Evolutionary conservation across 208 protist species (phyloP), one percentile per base, ranked within the genome.

Genomic region (Borovskyia barvae): DNA sequence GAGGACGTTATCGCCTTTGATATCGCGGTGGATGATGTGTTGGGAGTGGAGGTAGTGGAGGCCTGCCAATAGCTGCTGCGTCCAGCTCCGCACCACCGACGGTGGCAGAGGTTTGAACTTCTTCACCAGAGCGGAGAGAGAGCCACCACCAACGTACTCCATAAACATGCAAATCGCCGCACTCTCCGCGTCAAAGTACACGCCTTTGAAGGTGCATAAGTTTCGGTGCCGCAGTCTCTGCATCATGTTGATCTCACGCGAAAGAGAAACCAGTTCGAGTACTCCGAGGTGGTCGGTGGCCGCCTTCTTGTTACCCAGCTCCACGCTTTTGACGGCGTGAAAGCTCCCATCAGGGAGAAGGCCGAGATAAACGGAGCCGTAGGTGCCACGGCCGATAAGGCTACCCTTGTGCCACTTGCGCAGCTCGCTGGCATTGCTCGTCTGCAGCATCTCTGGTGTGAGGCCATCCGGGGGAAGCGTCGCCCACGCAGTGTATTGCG

Each of bases 241-340:
- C 90, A 98, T 95, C 61, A 97, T 82, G 61, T 82, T 89, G 46
- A 98, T 94, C 65, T 98, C 92, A 5, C 92, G 85, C 12, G 90
- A 89, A 2, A 97, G 61, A 2, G 81, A 89, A 3, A 90, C 86
- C 11, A 97, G 75, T 72, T 93, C 84, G 53, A 78, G 67, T 8
- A 73, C 74, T 30, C 83, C 76, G 42, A 96, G 85, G 22, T 64
- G 58, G 46, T 77, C 84, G 14, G 80, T 50, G 12, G 72, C 63
- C 12, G 36, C 20, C 8, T 51, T 60, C 0, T 62, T 42, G 43
- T 70, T 76, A 46, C 61, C 55, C 19, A 93, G 47, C 59, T 94
- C 89, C 5, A 95, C 87, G 49, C 77, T 82, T 77, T 97, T 97
- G 26, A 95, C 87, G 14, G 92, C 92, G 65, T 91, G 73, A 46